phyloP scores from a whole-genome alignment of 192 early-diverging fungal species.

The Umbelopsis sp. region DNA sequence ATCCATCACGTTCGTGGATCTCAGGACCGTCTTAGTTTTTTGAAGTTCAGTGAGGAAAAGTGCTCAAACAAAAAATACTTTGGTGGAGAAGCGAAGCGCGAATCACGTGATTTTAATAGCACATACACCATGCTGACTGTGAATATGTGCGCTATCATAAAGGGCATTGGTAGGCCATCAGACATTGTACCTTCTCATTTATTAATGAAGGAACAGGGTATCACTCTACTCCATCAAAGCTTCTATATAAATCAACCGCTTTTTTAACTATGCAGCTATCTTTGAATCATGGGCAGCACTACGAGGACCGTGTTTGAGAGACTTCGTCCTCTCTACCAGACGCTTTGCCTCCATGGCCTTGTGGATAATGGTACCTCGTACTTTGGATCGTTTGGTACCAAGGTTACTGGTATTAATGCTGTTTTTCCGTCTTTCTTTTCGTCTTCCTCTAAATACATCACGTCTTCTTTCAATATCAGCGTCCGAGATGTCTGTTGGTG shows the following conservation, averaged over 20 bases:
- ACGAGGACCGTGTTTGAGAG: constrained; percentile 9
- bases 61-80: no score
- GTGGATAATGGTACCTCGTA: constrained; percentile 23
- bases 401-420: constrained; percentile 12
- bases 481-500: constrained; percentile 26
- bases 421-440: constrained; percentile 34
- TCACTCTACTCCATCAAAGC: not conserved
- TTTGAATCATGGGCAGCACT: constrained; percentile 1
- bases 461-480: constrained; percentile 36
- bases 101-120: no score
- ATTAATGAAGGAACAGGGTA: not conserved
- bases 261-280: not conserved
- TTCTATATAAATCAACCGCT: not conserved
- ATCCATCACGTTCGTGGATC: not conserved
- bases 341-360: constrained; percentile 22
- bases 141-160: no score
- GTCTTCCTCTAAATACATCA: constrained; percentile 32
- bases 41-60: no score
- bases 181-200: not conserved
- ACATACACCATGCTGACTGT: no score
- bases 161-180: no score
- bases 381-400: constrained; percentile 5
- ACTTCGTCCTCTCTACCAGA: constrained; percentile 32
- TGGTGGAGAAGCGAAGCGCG: no score
- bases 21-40: no score